Base-by-base conservation (phyloP, 176 grass and related monocot species). In the Zoysia pacifica region DNA sequence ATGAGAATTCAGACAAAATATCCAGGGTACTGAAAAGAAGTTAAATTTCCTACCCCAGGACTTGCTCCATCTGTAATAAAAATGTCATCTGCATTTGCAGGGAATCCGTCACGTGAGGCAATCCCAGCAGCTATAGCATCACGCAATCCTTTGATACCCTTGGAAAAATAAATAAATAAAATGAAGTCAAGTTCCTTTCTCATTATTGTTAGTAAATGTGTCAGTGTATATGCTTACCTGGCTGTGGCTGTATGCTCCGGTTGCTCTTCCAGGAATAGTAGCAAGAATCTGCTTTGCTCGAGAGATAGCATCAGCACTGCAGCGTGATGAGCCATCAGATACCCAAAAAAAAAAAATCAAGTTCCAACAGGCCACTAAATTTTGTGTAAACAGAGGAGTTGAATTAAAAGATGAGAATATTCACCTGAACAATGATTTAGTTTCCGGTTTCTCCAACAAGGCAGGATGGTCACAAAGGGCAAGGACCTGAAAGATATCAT, bases 61-160 rank as follows among this genome's bases (percentile, higher is more conserved):
- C 93, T 99, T 89, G 93, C 96, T 91, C 96, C 96, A 4, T 99
- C 96, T 49, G 96, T 99, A 77, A 99, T 80, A 70, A 95, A 99
- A 83, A 99, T 95, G 76, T 99, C 93, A 84, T 99, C 96, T 70
- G 96, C 73, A 86, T 93, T 95, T 59, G 96, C 96, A 86, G 93
- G 79, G 78, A 89, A 93, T 65, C 96, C 93, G 71, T 99, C 96
- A 74, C 96, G 96, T 15, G 78, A 76, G 45, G 96, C 49, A 28
- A 99, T 99, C 70, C 96, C 96, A 86, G 79, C 79, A 79, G 96
- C 90, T 91, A 99, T 99, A 77, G 90, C 88, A 91, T 99, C 93
- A 63, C 96, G 90, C 52, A 99, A 84, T 72, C 96, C 96, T 85
- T 95, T 93, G 66, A 99, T 86, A 56, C 96, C 96, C 96, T 99